Conservation (phyloP, 306 rosid species). For the Alnus glutinosa region DNA sequence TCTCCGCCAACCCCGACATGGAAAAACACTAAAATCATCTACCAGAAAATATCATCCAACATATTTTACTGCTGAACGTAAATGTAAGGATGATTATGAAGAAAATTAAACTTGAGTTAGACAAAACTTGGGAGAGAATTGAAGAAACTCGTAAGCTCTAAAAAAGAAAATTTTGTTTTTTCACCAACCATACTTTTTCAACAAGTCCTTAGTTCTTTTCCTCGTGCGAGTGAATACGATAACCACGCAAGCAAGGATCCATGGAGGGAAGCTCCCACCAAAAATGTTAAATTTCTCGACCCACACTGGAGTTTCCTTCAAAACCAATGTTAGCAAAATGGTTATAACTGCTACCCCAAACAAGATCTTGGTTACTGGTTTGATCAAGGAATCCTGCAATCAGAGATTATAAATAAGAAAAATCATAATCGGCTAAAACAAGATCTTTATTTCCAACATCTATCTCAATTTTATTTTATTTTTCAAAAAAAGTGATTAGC, state of each 20-base stretch:
- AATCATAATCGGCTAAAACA: background rate
- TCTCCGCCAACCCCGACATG: background rate
- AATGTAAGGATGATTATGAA: background rate
- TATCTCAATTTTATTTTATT: too few relatives aligned
- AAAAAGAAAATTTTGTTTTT: background rate
- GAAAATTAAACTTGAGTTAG: background rate
- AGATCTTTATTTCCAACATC: too few relatives aligned
- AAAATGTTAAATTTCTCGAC: slow-evolving; percentile 55
- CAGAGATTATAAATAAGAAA: slow-evolving; percentile 10
- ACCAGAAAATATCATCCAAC: background rate
- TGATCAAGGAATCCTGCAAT: slow-evolving; percentile 72
- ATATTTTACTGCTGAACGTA: background rate
- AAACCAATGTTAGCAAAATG: slow-evolving; percentile 54
- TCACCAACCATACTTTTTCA: slow-evolving; percentile 65
- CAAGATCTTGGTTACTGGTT: slow-evolving; percentile 77
- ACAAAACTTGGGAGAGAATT: slow-evolving; percentile 5
- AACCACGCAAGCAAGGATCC: slow-evolving; percentile 85
- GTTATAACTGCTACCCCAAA: slow-evolving; percentile 65
- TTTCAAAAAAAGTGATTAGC: too few relatives aligned
- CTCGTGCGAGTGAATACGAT: slow-evolving; percentile 82
- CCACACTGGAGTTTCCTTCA: slow-evolving; percentile 64
- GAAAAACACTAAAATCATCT: background rate
- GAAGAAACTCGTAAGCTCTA: slow-evolving; percentile 3
- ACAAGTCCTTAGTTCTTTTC: slow-evolving; percentile 72
- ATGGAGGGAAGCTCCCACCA: slow-evolving; percentile 75